Base-by-base conservation (phyloP, 2,329 filamentous ascomycete species). In the Talaromyces sp. region DNA sequence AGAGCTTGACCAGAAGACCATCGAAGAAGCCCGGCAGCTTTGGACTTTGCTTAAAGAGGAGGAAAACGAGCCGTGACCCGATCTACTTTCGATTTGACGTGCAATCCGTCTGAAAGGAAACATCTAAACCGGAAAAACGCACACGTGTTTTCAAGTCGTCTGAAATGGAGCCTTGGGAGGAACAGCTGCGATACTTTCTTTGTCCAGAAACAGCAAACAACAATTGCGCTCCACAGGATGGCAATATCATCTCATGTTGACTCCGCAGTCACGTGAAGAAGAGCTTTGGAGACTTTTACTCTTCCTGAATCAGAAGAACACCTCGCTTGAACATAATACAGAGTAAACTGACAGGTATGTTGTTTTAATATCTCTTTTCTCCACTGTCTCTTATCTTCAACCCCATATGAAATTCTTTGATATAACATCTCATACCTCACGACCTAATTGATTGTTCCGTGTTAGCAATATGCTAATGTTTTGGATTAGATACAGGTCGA, bases 1-100 rank as follows among this genome's bases (percentile, higher is more conserved):
- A 14, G 57, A 44, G 4, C 18, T 64, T 36, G 64, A 69, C 40
- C 61, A 67, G 54, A 65, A 69, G 30, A 52, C 64, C 3, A 50
- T 67, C 40, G 70, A 75, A 36, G 67, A 76, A 33, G 70, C 74
- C 10, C 69, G 65, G 33, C 61, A 72, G 47, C 60, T 79, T 18
- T 80, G 78, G 78, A 68, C 75, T 42, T 67, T 78, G 9, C 62
- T 80, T 31, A 71, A 76, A 51, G 72, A 73, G 10, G 69, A 75
- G 18, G 67, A 67, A n/a, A 61, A 66, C 31, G 23, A 42, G 8
- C 18, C 44, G 12, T 59, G 42, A 44, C 27, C 10, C 5, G 6
- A 23, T 47, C 2, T 18, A 47, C 44, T 12, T 16, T 18, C 23
- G 18, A 47, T 3, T 27, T 27, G n/a, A 27, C 1, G 6, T 14